phyloP scores from a whole-genome alignment of 805 yeast species.

The Ascoidea tarda region DNA sequence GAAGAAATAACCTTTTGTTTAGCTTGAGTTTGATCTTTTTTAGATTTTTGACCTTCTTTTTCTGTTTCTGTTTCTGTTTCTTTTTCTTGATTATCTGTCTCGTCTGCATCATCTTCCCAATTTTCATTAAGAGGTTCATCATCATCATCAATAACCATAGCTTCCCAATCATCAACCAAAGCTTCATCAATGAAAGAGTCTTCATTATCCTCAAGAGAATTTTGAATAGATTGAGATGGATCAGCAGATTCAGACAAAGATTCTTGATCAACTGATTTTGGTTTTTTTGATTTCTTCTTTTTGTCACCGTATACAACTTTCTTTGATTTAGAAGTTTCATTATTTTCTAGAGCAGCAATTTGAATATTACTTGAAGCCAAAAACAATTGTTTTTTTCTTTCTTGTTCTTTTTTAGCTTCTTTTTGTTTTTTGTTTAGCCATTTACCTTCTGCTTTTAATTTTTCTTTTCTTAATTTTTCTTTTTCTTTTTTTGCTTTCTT shows the following conservation, averaged over 20 bases:
- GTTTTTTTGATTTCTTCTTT: slow-evolving; percentile 31
- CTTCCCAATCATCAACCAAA: slow-evolving; percentile 80
- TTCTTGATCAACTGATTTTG: slow-evolving; percentile 19
- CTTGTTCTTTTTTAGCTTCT: slow-evolving; percentile 76
- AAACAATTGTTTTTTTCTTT: slow-evolving; percentile 79
- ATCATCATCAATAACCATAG: slow-evolving; percentile 45
- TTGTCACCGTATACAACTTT: slow-evolving; percentile 59
- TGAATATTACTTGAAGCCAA: slow-evolving; percentile 58
- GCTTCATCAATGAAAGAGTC: slow-evolving; percentile 30
- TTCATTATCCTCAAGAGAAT: slow-evolving; percentile 18
- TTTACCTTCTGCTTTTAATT: slow-evolving; percentile 93
- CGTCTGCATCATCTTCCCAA: slow-evolving; percentile 34
- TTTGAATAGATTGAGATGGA: slow-evolving; percentile 13
- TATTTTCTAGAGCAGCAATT: slow-evolving; percentile 53
- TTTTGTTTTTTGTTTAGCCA: slow-evolving; percentile 87
- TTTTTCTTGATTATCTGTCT: slow-evolving; percentile 19
- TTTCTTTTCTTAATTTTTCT: slow-evolving; percentile 77
- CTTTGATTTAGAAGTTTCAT: slow-evolving; percentile 13
- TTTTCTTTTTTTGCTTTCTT: slow-evolving; percentile 67
- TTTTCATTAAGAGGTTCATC: slow-evolving; percentile 37
- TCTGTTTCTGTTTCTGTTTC: slow-evolving; percentile 9
- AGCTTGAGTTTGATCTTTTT: slow-evolving; percentile 13
- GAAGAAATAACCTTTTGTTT: too few relatives aligned
- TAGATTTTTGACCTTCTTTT: slow-evolving; percentile 10
- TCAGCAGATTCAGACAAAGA: slow-evolving; percentile 16